Evolutionary conservation across 805 yeast species (phyloP), one percentile per base, ranked within the genome.

Genomic region (Komagataella mondaviorum): DNA sequence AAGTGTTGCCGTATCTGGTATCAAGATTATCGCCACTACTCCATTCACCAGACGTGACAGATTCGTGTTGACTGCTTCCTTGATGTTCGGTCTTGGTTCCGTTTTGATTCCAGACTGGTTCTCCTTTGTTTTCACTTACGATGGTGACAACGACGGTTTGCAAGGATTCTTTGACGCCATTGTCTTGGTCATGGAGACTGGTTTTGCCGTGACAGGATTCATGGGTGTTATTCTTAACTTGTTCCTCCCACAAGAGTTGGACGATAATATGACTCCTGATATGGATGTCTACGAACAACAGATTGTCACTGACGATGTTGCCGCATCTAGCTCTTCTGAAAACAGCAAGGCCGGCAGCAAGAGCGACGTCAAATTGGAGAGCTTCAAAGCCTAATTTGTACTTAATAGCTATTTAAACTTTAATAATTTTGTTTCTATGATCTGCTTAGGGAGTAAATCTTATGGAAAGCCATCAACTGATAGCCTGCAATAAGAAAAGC

Each of bases 1-100:
- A 23, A 72, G 80, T 16, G 81, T 77, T 47, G 78, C 80, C 1
- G 77, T 77, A 24, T 76, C 81, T n/a, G 82, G 81, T 62, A 65
- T 77, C 49, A 76, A 71, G 63, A 75, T 77, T 62, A 77, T 77
- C 55, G 64, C 80, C 23, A 64, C 76, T 49, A 73, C 78, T 46
- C 76, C 77, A 49, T 76, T 77, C 62, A 71, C 80, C 44, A 69
- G 81, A 68, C 69, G 82, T 66, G 81, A 77, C 63, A 66, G 82
- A 58, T 77, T 77, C 57, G 68, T 77, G 39, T 69, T 76, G 52
- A 73, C 81, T 8, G 75, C 77, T 48, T 63, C 80, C 2, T 60
- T 77, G 48, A 62, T 77, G 61, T 78, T 76, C 10, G 81, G 82
- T 57, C 54, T 75, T 24, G 81, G 80, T 55, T 66, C 80, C 45